These are phyloP conservation scores for Paralagenidium karlingii DNA, from an alignment of 352 stramenopile species.

Conservation along the genomic window DNA sequence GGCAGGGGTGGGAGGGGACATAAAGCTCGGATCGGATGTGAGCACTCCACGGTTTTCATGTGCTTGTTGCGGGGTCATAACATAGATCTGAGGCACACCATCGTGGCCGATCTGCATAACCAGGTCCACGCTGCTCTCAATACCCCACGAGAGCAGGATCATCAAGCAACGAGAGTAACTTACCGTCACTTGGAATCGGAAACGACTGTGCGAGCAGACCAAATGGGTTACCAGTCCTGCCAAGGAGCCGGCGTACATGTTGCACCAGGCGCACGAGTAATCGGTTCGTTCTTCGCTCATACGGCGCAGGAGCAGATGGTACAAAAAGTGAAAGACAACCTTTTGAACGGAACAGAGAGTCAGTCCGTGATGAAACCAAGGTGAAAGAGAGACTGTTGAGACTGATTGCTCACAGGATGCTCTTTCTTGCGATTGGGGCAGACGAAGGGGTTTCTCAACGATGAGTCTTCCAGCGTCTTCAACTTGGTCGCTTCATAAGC, in stretches of 20 bases:
- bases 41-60: too few relatives aligned
- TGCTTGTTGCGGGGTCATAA: constrained; percentile 30
- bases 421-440: too few relatives aligned
- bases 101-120: constrained; percentile 44
- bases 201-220: constrained; percentile 60
- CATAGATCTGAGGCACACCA: constrained; percentile 73
- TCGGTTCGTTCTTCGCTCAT: constrained; percentile 76
- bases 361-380: too few relatives aligned
- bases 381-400: too few relatives aligned
- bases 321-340: constrained; percentile 80
- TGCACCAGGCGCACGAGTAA: constrained; percentile 73
- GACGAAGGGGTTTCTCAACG: too few relatives aligned
- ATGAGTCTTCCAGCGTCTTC: too few relatives aligned
- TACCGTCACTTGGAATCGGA: constrained; percentile 66
- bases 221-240: constrained; percentile 61
- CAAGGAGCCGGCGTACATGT: constrained; percentile 65
- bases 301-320: constrained; percentile 62
- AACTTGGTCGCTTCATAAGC: too few relatives aligned
- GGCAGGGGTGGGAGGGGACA: not conserved
- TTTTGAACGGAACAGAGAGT: too few relatives aligned
- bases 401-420: too few relatives aligned
- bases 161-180: constrained; percentile 1
- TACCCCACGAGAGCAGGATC: not conserved
- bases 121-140: not conserved
- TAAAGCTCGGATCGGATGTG: constrained; percentile 2